Percentiles rank a stretch among this genome's conserved stretches.
These are phyloP conservation scores for Sphaerosporella brunnea DNA, from an alignment of 495 filamentous ascomycete genomes.

Conservation along the genomic window DNA sequence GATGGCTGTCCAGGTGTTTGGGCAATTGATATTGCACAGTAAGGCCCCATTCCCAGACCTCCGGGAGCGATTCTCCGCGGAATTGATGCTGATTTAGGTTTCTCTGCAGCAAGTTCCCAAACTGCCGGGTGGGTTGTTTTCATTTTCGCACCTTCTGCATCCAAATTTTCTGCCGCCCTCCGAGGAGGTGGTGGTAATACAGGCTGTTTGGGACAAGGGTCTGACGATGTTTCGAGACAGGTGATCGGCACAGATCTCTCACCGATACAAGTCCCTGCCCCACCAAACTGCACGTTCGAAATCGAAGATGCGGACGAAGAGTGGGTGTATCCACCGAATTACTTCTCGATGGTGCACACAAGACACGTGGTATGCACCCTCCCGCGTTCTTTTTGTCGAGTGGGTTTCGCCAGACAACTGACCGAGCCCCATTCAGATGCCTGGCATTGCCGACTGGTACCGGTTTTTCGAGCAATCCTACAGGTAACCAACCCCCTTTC, in stretches of 20 bases:
- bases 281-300: conserved; percentile 21
- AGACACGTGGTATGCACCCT: conserved; percentile 12
- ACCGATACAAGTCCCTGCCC: conserved; percentile 21
- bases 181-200: too few species aligned
- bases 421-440: conserved; percentile 4
- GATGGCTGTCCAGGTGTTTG: conserved; percentile 12
- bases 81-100: neutral
- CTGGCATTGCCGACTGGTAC: conserved; percentile 18
- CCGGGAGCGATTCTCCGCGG: neutral
- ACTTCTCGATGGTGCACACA: conserved; percentile 22
- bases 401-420: neutral
- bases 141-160: neutral
- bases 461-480: conserved; percentile 18
- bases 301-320: conserved; percentile 23
- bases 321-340: conserved; percentile 23
- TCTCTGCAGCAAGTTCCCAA: conserved; percentile 17
- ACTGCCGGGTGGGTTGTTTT: conserved; percentile 15
- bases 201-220: neutral
- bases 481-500: conserved; percentile 6
- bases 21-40: conserved; percentile 25
- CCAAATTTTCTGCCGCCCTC: too few species aligned
- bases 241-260: conserved; percentile 24
- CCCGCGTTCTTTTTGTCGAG: neutral
- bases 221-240: conserved; percentile 10
- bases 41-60: conserved; percentile 5